phyloP scores from a whole-genome alignment of 148 eudicot genomes.

The Vaccinium darrowii region DNA sequence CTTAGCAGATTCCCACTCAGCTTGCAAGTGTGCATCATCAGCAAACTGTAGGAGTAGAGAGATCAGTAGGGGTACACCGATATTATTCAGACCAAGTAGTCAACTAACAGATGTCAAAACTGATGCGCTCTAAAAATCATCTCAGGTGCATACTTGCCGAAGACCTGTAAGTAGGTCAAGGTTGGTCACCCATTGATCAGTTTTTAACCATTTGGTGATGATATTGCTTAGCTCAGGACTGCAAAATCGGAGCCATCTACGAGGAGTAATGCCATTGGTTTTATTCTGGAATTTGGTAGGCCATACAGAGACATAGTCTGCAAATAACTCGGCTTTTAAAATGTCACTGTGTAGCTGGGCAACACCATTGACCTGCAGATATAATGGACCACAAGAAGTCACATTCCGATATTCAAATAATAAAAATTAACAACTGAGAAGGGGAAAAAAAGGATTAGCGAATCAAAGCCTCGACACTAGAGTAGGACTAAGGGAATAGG shows the following conservation, averaged over 20 bases:
- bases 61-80: slow-evolving; percentile 14
- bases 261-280: slow-evolving; percentile 98
- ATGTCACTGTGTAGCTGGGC: slow-evolving; percentile 99
- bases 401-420: not conserved
- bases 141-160: slow-evolving; percentile 56
- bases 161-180: slow-evolving; percentile 82
- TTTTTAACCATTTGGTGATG: slow-evolving; percentile 90
- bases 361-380: slow-evolving; percentile 93
- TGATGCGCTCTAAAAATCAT: slow-evolving; percentile 1
- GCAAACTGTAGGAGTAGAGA: slow-evolving; percentile 56
- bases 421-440: not conserved
- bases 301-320: slow-evolving; percentile 94
- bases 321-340: slow-evolving; percentile 79
- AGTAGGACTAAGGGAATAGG: not conserved
- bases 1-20: slow-evolving; percentile 94
- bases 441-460: not conserved
- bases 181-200: slow-evolving; percentile 93
- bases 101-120: not conserved
- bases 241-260: slow-evolving; percentile 95
- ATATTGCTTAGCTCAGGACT: slow-evolving; percentile 87
- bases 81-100: slow-evolving; percentile 8
- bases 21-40: slow-evolving; percentile 73
- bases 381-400: slow-evolving; percentile 14
- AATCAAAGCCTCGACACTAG: not conserved
- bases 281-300: slow-evolving; percentile 95